Evolutionary conservation across 495 filamentous ascomycete species (phyloP), one percentile per base, ranked within the genome.

Genomic region (Saxophila tyrrhenica): DNA sequence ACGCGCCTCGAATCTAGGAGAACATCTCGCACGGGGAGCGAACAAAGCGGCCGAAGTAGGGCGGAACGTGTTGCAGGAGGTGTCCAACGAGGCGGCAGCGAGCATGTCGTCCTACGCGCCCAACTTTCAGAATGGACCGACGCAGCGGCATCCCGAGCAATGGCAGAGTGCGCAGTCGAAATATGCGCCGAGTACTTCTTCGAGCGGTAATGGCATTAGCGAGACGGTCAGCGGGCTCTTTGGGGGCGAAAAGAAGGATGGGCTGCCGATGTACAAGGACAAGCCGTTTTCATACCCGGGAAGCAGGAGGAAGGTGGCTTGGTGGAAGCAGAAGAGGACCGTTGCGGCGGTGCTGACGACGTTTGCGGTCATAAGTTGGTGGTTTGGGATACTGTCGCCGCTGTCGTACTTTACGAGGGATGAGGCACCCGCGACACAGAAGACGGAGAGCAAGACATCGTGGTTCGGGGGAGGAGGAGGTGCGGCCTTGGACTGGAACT

Each of bases 261-360:
- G 42, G 29, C 72, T 99, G 22, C 92, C 92, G 39, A 85, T 97
- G 83, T 99, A 99, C 70, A 99, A 99, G 74, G 92, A 99, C 69
- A 99, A 99, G 64, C 92, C 92, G 22, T 94, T 88, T 65, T 74
- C 76, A 46, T 86, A 86, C 58, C 17, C 24, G 3, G 45, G 35
- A 8, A 77, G 79, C 19, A 63, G 74, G 49, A 69, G 75, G 57
- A 67, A 67, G 25, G 55, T 55, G 19, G 64, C 56, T 24, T 64
- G 67, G 54, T 70, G 64, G 23, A 65, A 72, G 64, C 70, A 71
- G 62, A 82, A 81, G 67, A 69, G 84, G 52, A 66, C 75, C 2
- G 49, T 80, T 49, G 66, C 69, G 61, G 54, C 75, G 55, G 25
- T 79, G 51, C 50, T 70, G 63, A 53, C 84, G 51, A 60, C 81